Base-by-base conservation (phyloP, 345 rosid genomes). In the Schrenkiella parvula region DNA sequence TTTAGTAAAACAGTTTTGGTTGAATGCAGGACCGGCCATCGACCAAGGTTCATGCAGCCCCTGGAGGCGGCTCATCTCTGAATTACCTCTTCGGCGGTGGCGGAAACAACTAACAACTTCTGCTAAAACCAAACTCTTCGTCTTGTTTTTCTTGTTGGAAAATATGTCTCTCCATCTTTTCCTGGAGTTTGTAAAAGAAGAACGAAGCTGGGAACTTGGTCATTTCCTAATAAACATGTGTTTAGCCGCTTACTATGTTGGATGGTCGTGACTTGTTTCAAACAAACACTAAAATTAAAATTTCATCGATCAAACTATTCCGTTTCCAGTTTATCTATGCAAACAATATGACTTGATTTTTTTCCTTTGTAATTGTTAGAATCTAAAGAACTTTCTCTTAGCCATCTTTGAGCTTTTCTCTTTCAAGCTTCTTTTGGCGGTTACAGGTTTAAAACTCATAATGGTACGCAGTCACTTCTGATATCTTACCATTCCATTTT, bases 31-130 rank as follows among this genome's bases (percentile, higher is more conserved):
- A 77, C 64, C 85, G 85, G 5, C 81, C 83, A 26, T 82, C 85
- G 22, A 82, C 85, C 52, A 82, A 80, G 81, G 85, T 82, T 52
- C 85, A 80, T 56, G 72, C 85, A 32, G 83, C 85, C 42, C 81
- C 85, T 15, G 85, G 85, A 23, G 85, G 85, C 19, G 85, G 83
- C 51, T 82, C 83, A 35, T 82, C 85, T 15, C 79, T 82, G 48
- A 77, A 42, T 37, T 82, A 79, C 78, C 85, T 79, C 53, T 82
- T 80, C 9, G 81, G 85, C 13, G 74, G 73, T 23, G 66, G 66
- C 11, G 79, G 76, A 15, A 66, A 77, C 48, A 82, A 82, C 22
- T 77, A 66, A 63, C 14, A 19, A 35, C 32, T 64, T 28, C 25
- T 46, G 18, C 32, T 53, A 22, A 22, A 23, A 12, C 17, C n/a